A percentile compares a stretch with the other conserved stretches of the same genome.
These are phyloP conservation scores for Veloboletus limbatus DNA, from an alignment of 1,284 basidiomycete genomes.

Conservation along the genomic window DNA sequence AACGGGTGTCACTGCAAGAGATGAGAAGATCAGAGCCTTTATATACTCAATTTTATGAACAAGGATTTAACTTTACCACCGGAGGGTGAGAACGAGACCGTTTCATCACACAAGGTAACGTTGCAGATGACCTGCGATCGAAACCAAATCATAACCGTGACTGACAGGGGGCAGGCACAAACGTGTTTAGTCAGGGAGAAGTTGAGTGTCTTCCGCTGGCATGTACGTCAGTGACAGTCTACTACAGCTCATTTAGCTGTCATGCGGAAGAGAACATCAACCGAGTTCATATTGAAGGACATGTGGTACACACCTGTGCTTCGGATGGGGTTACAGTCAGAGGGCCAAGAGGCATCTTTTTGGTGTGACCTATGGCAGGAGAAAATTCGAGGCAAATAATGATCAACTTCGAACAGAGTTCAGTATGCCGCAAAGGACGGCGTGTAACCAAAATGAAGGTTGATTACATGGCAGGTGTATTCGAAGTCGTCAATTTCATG, in stretches of 20 bases:
- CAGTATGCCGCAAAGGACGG: background rate
- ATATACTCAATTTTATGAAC: constrained; percentile 14
- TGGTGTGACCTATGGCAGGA: background rate
- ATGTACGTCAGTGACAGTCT: constrained; percentile 1
- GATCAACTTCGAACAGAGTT: constrained; percentile 1
- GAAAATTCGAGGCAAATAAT: background rate
- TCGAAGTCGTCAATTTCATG: constrained; percentile 2
- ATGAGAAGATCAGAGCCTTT: constrained; percentile 2
- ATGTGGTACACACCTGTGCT: background rate
- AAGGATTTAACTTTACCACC: background rate
- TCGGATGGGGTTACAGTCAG: background rate
- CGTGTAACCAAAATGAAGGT: background rate
- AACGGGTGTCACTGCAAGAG: background rate
- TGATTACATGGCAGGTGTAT: constrained; percentile 1
- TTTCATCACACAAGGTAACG: constrained; percentile 2
- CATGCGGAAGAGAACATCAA: background rate
- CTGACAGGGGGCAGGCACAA: constrained; percentile 2
- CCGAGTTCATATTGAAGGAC: constrained; percentile 10
- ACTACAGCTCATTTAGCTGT: background rate
- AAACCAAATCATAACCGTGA: background rate
- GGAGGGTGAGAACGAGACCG: constrained; percentile 3
- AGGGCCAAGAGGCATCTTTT: constrained; percentile 1
- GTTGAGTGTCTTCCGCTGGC: background rate
- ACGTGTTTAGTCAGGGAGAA: background rate
- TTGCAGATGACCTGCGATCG: background rate